phyloP scores from a whole-genome alignment of 2,329 filamentous ascomycete genomes.

The Fusarium musae region DNA sequence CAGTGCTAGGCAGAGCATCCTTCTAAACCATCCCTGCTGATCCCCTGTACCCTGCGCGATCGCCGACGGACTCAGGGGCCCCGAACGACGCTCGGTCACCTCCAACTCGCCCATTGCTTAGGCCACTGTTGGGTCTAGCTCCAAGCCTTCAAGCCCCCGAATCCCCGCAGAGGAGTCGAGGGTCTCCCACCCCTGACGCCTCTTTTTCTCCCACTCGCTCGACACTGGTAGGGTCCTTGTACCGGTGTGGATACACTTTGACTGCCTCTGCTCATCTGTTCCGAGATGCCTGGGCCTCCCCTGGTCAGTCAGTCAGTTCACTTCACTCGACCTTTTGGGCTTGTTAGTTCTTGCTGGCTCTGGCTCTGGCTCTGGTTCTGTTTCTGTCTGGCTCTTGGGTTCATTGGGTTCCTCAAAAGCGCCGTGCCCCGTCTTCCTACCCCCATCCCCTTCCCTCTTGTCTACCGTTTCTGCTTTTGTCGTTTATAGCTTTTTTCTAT shows the following conservation, averaged over 20 bases:
- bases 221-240: conserved; percentile 27
- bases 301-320: conserved; percentile 36
- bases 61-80: conserved; percentile 44
- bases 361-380: neutral
- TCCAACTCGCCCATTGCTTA: conserved; percentile 38
- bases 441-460: conserved; percentile 39
- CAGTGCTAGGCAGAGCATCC: conserved; percentile 21
- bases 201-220: conserved; percentile 38
- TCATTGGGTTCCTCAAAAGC: conserved; percentile 41
- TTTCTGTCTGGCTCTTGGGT: neutral
- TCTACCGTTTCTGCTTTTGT: conserved; percentile 25
- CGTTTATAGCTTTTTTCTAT: conserved; percentile 13
- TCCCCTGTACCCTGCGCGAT: conserved; percentile 39
- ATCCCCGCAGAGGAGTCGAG: conserved; percentile 44
- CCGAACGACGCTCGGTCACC: conserved; percentile 45
- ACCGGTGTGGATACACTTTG: conserved; percentile 28
- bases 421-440: conserved; percentile 37
- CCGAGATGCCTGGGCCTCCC: conserved; percentile 30
- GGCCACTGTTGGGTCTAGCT: conserved; percentile 44
- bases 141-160: conserved; percentile 38
- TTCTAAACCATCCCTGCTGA: conserved; percentile 27
- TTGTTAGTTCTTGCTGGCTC: conserved; percentile 19
- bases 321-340: conserved; percentile 27
- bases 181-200: conserved; percentile 43
- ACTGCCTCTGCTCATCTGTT: conserved; percentile 36